Evolutionary conservation across 306 rosid species (phyloP).

Genomic region (Cucumis hystrix): DNA sequence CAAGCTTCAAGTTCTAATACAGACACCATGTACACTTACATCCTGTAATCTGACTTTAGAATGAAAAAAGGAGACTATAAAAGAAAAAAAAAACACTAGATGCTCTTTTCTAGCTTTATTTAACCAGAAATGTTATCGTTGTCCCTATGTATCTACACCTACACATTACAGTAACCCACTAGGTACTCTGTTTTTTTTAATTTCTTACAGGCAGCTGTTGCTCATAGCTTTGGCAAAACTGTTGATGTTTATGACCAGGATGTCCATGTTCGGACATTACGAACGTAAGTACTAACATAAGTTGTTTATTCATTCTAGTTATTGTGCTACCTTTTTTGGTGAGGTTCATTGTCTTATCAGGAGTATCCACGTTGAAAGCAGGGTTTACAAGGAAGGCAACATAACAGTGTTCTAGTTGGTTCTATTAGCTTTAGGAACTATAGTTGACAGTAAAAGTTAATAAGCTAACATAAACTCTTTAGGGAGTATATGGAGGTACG

Average conservation of each 20-base stretch:
- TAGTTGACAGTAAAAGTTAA: not conserved
- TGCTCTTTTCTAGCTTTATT: not conserved
- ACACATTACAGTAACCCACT: not conserved
- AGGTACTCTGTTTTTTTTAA: not conserved
- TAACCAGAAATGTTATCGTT: not conserved
- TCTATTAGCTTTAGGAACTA: not conserved
- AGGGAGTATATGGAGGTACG: not conserved
- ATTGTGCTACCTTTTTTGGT: not conserved
- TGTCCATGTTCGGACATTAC: slow-evolving; percentile 55
- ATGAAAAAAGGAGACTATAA: not conserved
- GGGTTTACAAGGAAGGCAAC: not conserved
- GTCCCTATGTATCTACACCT: not conserved
- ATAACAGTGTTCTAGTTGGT: not conserved
- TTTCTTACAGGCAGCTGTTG: slow-evolving; percentile 63
- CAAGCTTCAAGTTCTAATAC: not conserved
- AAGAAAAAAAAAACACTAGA: not conserved
- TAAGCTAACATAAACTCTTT: not conserved
- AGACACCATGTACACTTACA: not conserved
- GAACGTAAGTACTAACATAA: slow-evolving; percentile 43
- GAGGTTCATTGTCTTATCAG: not conserved
- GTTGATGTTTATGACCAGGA: slow-evolving; percentile 88
- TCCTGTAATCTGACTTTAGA: not conserved
- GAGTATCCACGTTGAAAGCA: not conserved
- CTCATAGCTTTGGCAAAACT: slow-evolving; percentile 60
- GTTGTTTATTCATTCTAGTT: not conserved